Evolutionary conservation across 2,329 filamentous ascomycete genomes (phyloP).

Genomic region (Pezizomycotina sp.): DNA sequence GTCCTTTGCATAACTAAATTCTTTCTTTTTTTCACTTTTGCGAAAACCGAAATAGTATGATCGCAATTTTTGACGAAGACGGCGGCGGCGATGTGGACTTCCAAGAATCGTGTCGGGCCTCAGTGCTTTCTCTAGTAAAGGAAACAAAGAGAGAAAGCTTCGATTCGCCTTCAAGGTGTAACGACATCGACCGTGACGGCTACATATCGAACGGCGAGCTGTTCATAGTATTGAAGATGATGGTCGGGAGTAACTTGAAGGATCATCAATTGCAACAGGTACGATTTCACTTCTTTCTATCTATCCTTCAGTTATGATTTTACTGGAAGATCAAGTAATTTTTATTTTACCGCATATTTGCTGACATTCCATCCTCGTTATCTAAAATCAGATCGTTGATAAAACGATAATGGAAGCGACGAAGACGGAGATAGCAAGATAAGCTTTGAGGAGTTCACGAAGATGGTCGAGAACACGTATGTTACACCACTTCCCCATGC

Average conservation of each 20-base stretch:
- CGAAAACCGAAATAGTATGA: slow-evolving; percentile 49
- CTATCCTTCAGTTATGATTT: neutral
- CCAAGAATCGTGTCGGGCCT: slow-evolving; percentile 90
- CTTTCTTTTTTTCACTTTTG: neutral
- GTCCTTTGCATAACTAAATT: neutral
- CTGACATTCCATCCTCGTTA: no score
- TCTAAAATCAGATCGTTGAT: slow-evolving; percentile 82
- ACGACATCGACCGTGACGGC: slow-evolving; percentile 96
- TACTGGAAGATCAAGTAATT: no score
- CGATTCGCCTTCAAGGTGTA: slow-evolving; percentile 97
- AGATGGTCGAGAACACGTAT: slow-evolving; percentile 94
- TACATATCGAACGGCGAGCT: slow-evolving; percentile 98
- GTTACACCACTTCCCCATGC: neutral
- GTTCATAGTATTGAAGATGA: slow-evolving; percentile 99
- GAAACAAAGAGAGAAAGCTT: slow-evolving; percentile 97
- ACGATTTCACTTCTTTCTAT: slow-evolving; percentile 8
- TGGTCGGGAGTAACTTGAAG: slow-evolving; percentile 98
- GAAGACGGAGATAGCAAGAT: slow-evolving; percentile 93
- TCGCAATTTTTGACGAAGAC: slow-evolving; percentile 97
- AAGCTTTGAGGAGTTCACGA: slow-evolving; percentile 95
- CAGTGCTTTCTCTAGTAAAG: slow-evolving; percentile 90
- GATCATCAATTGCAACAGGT: slow-evolving; percentile 91
- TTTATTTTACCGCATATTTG: no score
- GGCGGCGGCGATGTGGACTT: slow-evolving; percentile 96
- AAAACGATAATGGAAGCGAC: slow-evolving; percentile 99